phyloP scores from a whole-genome alignment of 2,329 filamentous ascomycete species.

The Fusarium torulosum region DNA sequence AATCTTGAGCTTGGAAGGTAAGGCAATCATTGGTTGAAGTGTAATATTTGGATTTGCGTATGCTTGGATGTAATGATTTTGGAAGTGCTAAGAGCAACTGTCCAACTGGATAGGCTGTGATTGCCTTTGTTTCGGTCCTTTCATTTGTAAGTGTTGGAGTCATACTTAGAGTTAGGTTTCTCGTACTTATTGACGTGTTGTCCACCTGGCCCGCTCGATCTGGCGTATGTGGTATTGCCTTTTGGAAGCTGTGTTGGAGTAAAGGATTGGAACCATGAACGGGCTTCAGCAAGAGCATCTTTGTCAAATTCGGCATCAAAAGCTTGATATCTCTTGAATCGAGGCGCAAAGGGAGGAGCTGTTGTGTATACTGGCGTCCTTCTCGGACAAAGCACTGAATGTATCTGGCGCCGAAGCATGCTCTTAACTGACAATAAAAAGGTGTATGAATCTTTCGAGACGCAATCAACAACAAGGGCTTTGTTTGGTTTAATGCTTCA shows the following conservation, averaged over 20 bases:
- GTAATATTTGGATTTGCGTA: slow-evolving; percentile 68
- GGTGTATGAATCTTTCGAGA: background rate
- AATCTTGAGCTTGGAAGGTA: slow-evolving; percentile 67
- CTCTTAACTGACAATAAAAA: background rate
- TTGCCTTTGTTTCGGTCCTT: slow-evolving; percentile 72
- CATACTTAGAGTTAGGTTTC: slow-evolving; percentile 49
- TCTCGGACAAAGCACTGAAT: slow-evolving; percentile 4
- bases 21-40: slow-evolving; percentile 64
- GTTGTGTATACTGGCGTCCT: background rate
- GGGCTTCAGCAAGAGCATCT: slow-evolving; percentile 64
- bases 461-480: background rate
- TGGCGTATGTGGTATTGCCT: slow-evolving; percentile 66
- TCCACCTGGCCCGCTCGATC: slow-evolving; percentile 72
- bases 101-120: slow-evolving; percentile 63
- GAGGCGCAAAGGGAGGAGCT: slow-evolving; percentile 21
- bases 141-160: slow-evolving; percentile 57
- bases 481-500: background rate
- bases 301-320: slow-evolving; percentile 64
- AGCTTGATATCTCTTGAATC: slow-evolving; percentile 59
- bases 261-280: slow-evolving; percentile 64
- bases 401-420: slow-evolving; percentile 35
- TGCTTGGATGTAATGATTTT: slow-evolving; percentile 58
- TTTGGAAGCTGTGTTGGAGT: slow-evolving; percentile 59
- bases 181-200: slow-evolving; percentile 73
- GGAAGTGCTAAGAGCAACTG: slow-evolving; percentile 63